Base-by-base conservation (phyloP, 2,329 filamentous ascomycete species). In the Paraconiothyrium sp. region DNA sequence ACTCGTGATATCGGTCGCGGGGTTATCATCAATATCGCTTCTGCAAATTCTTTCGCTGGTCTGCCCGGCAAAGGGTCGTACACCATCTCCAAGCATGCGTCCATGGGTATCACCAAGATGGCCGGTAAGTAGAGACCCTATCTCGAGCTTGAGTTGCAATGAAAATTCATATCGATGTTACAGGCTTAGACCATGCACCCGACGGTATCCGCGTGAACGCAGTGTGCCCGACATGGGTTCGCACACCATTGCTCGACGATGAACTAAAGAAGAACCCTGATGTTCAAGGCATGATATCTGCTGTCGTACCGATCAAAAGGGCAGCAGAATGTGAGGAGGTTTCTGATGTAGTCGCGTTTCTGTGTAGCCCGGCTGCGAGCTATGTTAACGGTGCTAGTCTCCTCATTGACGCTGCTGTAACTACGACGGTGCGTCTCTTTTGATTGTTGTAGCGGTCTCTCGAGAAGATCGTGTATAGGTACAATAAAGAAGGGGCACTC, bases 91-190 rank as follows among this genome's bases (percentile, higher is more conserved):
- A 75, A 78, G 64, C 73, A 76, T 57, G 76, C 66, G 6, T 68
- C 77, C 20, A 63, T 79, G 39, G 75, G 72, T 14, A 62, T 76
- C 27, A 74, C 72, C 0, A 74, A 65, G 55, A 59, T 63, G 7
- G 72, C 71, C 27, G 74, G 60, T 62, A 47, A 50, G 62, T 51
- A 22, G 4, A 13, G 13, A 9, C 2, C 13, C 24, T 9, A 22
- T 30, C 1, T n/a, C 13, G 3, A 11, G 20, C 20, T 20, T 20
- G 20, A 20, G 20, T 20, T 20, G 20, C 20, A 20, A 20, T 20
- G 20, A 20, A 20, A 20, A 20, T 20, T 20, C 20, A 22, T 30
- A 3, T n/a, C 13, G 3, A 11, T 34, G 30, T 41, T 4, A 27
- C 39, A 60, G 61, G 73, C 4, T 50, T 61, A 6, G 75, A 78